Percentiles rank a stretch among this genome's conserved stretches.
Evolutionary conservation across 1,284 basidiomycete genomes (phyloP).

Genomic region (Pseudozyma pruni): DNA sequence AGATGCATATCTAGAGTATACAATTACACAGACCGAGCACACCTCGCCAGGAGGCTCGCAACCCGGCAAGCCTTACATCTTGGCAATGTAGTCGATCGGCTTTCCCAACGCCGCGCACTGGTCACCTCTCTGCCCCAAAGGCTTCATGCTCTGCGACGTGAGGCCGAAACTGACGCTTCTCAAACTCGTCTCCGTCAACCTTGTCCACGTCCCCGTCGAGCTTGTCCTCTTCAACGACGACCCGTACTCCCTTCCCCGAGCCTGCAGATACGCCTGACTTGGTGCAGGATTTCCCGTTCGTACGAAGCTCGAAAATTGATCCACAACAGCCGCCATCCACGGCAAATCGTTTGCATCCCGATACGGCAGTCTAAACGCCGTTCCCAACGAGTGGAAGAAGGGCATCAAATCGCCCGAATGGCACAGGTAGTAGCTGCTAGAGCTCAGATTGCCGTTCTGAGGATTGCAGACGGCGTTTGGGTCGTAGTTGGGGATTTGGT

Average conservation of each 20-base stretch:
- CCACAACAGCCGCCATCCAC: conserved; percentile 32
- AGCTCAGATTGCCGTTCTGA: conserved; percentile 15
- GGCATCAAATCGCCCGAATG: conserved; percentile 47
- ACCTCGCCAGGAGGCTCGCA: too few relatives aligned
- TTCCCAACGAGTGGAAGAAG: conserved; percentile 36
- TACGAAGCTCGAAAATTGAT: conserved; percentile 41
- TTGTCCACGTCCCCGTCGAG: conserved; percentile 15
- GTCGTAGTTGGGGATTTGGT: conserved; percentile 45
- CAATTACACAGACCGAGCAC: neutral
- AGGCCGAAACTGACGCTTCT: conserved; percentile 37
- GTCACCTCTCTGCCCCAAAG: conserved; percentile 29
- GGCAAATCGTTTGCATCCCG: conserved; percentile 36
- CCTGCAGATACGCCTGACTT: conserved; percentile 10
- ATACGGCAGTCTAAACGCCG: conserved; percentile 28
- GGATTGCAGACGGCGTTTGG: conserved; percentile 29
- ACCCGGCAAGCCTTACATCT: conserved; percentile 3
- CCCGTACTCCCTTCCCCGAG: conserved; percentile 30
- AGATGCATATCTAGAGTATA: too few relatives aligned
- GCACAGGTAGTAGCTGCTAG: conserved; percentile 46
- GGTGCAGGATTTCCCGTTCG: conserved; percentile 39
- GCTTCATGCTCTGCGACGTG: conserved; percentile 31
- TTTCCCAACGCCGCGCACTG: conserved; percentile 46
- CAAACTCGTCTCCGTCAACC: conserved; percentile 9
- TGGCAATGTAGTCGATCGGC: conserved; percentile 35
- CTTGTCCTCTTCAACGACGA: conserved; percentile 28